Conservation (phyloP, 2,329 filamentous ascomycete genomes). For the Sporothrix pallida region DNA sequence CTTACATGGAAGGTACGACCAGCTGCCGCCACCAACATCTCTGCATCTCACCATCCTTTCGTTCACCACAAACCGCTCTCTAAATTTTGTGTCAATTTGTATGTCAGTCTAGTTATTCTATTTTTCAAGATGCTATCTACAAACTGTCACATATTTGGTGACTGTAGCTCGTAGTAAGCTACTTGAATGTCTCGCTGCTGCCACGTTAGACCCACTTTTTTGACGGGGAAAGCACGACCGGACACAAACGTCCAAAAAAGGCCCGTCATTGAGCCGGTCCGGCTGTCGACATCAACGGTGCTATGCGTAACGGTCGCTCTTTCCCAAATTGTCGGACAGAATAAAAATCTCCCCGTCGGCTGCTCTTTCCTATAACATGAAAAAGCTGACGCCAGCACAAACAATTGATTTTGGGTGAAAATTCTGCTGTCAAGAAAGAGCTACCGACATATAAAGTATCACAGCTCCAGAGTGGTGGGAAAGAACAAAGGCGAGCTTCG, state of each 20-base stretch:
- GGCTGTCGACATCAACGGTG: not conserved
- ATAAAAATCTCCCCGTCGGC: not conserved
- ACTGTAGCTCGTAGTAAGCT: not conserved
- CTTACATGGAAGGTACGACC: slow-evolving; percentile 2
- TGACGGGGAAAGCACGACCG: slow-evolving; percentile 13
- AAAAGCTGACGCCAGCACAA: slow-evolving; percentile 12
- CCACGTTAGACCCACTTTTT: not conserved
- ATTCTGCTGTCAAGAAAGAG: not conserved
- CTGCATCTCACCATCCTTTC: too few relatives aligned
- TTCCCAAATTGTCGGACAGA: not conserved
- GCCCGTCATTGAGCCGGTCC: not conserved
- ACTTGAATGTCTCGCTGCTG: not conserved
- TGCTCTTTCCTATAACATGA: not conserved
- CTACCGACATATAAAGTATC: not conserved
- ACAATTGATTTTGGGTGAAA: not conserved
- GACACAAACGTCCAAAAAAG: not conserved
- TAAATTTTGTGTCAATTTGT: not conserved
- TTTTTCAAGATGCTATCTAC: too few relatives aligned
- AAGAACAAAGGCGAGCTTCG: slow-evolving; percentile 6
- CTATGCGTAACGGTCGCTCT: not conserved
- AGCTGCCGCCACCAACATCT: not conserved
- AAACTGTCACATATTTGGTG: too few relatives aligned
- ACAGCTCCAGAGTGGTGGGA: not conserved
- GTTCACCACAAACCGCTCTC: not conserved
- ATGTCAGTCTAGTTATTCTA: too few relatives aligned